Conservation (phyloP, 768 basidiomycete species). For the Suillus subaureus region DNA sequence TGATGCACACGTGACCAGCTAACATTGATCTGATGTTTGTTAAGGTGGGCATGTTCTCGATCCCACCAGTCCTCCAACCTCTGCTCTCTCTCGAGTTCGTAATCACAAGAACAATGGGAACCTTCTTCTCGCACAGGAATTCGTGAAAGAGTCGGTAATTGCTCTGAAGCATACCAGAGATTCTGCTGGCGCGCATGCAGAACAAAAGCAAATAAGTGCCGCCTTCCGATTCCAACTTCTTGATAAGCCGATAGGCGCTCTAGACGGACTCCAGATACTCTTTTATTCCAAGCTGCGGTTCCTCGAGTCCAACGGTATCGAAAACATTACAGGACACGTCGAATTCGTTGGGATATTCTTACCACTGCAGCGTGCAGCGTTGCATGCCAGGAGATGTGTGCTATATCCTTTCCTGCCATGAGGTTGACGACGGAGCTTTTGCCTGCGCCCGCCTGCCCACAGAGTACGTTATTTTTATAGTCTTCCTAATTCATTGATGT, state of each 20-base stretch:
- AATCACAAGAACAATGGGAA: conserved; percentile 21
- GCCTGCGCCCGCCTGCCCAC: conserved; percentile 33
- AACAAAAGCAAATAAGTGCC: conserved; percentile 45
- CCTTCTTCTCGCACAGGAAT: conserved; percentile 12
- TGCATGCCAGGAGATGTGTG: conserved; percentile 25
- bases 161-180: conserved; percentile 28
- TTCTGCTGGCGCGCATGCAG: conserved; percentile 41
- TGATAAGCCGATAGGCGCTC: conserved; percentile 36
- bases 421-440: conserved; percentile 50
- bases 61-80: conserved; percentile 36
- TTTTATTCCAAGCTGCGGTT: conserved; percentile 23
- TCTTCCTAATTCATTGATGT: not conserved
- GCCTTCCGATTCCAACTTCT: conserved; percentile 27
- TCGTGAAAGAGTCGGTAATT: conserved; percentile 36
- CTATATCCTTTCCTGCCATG: conserved; percentile 28
- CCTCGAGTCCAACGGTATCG: conserved; percentile 38
- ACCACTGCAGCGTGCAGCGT: conserved; percentile 37
- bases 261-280: conserved; percentile 30
- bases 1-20: conserved; percentile 37
- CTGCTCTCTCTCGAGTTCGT: conserved; percentile 41
- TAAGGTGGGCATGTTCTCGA: not conserved
- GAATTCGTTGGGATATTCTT: conserved; percentile 30
- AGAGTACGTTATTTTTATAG: conserved; percentile 28
- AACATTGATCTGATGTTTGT: conserved; percentile 24
- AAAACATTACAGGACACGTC: conserved; percentile 27